Percentiles rank a stretch among this genome's conserved stretches.
Conservation (phyloP, 345 rosid species). For the Lumnitzera racemosa region DNA sequence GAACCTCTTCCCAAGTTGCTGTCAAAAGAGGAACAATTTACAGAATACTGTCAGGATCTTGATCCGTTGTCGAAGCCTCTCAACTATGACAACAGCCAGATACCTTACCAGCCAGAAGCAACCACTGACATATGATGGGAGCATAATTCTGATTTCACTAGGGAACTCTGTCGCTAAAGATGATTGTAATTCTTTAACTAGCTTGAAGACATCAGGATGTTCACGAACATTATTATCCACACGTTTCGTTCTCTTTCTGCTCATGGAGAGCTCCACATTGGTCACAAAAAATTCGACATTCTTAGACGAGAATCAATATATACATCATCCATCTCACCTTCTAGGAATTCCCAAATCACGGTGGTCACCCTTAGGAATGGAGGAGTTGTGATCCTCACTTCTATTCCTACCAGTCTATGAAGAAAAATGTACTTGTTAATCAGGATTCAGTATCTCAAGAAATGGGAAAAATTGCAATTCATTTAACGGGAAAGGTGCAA, state of each 20-base stretch:
- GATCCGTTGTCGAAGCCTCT: not conserved
- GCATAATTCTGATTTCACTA: constrained; percentile 35
- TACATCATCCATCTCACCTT: no score
- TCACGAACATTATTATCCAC: constrained; percentile 16
- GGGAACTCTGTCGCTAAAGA: constrained; percentile 24
- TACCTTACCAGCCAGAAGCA: constrained; percentile 40
- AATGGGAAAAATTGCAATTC: no score
- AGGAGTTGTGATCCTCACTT: no score
- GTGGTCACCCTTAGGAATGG: no score
- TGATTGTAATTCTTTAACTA: constrained; percentile 28
- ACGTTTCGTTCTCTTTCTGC: constrained; percentile 25
- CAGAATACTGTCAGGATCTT: not conserved
- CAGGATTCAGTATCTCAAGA: no score
- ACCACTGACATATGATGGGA: constrained; percentile 32
- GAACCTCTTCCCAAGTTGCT: constrained; percentile 45
- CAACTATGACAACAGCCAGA: constrained; percentile 8
- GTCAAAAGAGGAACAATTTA: constrained; percentile 11
- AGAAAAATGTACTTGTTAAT: no score
- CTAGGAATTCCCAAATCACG: no score
- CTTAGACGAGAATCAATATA: not conserved
- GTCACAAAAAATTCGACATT: not conserved
- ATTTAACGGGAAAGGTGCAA: no score
- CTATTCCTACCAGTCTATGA: no score
- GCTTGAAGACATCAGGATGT: constrained; percentile 20
- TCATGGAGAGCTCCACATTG: constrained; percentile 7